Base-by-base conservation (phyloP, 257 asterid species). In the Jasminum sambac region DNA sequence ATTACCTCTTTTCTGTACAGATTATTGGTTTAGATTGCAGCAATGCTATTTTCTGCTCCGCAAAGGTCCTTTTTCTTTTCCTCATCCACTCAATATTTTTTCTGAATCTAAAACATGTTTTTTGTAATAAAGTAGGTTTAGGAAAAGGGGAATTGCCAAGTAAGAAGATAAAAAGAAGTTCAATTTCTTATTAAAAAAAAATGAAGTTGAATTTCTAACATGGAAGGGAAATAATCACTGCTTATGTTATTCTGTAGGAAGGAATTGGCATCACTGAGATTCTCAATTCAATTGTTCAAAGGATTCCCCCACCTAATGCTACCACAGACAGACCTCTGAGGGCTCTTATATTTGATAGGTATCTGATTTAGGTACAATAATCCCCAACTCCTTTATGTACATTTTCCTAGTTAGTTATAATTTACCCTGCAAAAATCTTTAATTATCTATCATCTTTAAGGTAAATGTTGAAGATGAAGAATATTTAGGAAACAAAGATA, bases 261-360 rank as follows among this genome's bases (percentile, higher is more conserved):
- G 99, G 99, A 70, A 59, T 89, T 75, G 99, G 99, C 44, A 91
- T 94, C 74, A 68, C 64, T 24, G 98, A 94, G 61, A 94, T 91
- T 74, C 79, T 94, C 64, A 76, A 78, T 23, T 95, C 96, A 52
- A 94, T 94, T 80, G 98, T 91, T 78, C 85, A 80, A 77, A 89
- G 84, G 87, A 84, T 94, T 74, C 99, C 98, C 68, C 89, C 96
- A 19, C 97, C 99, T 68, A 83, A 62, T 72, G 89, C 85, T 74
- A 88, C 95, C 48, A 87, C 88, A 74, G 85, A 79, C 72, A 82
- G 77, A 77, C 98, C 99, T 68, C 83, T 91, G 85, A 89, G 96
- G 85, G 99, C 99, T 75, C 95, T 94, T 73, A 94, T 94, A 79
- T 94, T 94, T 85, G 99, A 94, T 83, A 94, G 99, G 99, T 94